Evolutionary conservation across 345 rosid genomes (phyloP).

Genomic region (Limnanthes douglasii): DNA sequence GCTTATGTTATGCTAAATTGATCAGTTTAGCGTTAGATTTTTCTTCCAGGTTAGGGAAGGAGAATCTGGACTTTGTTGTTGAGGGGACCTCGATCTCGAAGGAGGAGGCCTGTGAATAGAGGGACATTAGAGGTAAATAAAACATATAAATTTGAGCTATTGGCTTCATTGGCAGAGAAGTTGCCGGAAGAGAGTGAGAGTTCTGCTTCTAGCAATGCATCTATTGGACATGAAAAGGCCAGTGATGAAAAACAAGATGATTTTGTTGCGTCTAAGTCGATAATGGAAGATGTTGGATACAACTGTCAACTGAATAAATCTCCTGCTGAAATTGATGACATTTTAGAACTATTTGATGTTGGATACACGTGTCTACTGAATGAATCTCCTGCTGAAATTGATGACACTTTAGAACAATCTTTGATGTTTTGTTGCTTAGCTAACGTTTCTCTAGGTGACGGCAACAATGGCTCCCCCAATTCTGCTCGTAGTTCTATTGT

Average conservation of each 20-base stretch:
- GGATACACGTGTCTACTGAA: slow-evolving; percentile 16
- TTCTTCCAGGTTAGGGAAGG: not conserved
- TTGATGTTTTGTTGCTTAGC: slow-evolving; percentile 12
- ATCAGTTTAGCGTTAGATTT: not conserved
- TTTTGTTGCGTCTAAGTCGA: slow-evolving; percentile 13
- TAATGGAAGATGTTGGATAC: slow-evolving; percentile 12
- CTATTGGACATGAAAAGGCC: slow-evolving; percentile 25
- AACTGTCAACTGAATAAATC: slow-evolving; percentile 16
- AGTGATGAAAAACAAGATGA: slow-evolving; percentile 23
- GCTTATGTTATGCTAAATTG: slow-evolving; percentile 1
- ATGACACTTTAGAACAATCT: slow-evolving; percentile 16
- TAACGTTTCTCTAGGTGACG: slow-evolving; percentile 12
- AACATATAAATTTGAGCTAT: slow-evolving; percentile 54
- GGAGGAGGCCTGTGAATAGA: slow-evolving; percentile 34
- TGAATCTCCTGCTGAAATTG: slow-evolving; percentile 15
- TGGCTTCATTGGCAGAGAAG: slow-evolving; percentile 89
- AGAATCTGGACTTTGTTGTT: not conserved
- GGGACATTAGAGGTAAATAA: slow-evolving; percentile 25
- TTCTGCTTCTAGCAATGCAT: slow-evolving; percentile 63
- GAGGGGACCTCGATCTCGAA: slow-evolving; percentile 70
- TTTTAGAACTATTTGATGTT: slow-evolving; percentile 17
- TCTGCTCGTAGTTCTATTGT: slow-evolving; percentile 15
- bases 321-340: slow-evolving; percentile 15
- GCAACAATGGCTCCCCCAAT: slow-evolving; percentile 15
- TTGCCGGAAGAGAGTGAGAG: slow-evolving; percentile 69